Evolutionary conservation across 352 stramenopile species (phyloP), one percentile per base, ranked within the genome.

Genomic region (Phytophthora sojae): DNA sequence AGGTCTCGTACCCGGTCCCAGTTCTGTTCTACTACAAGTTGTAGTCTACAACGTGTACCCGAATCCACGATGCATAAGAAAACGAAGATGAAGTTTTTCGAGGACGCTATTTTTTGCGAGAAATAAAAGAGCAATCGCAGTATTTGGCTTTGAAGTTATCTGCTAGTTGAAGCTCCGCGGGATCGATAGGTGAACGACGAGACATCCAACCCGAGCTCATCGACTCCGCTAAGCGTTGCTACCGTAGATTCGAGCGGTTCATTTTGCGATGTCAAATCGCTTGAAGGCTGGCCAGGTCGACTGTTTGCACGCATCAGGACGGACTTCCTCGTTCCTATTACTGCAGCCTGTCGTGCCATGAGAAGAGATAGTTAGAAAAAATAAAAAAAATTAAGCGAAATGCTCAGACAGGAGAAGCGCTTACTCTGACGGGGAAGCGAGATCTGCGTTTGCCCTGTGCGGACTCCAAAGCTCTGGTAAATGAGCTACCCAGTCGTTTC

Each of bases 201-300:
- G 53, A 93, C 71, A 59, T 90, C 81, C 23, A 93, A 63, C 4
- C 86, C 84, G 11, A 93, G 78, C 17, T 70, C 61, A 21, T 86
- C 60, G 8, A 93, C 69, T 12, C 81, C 75, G 17, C 78, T 81
- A 21, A 90, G 77, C 44, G 51, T 51, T 60, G 64, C 64, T 45
- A 68, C 67, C 17, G 60, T 53, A 44, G 60, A 49, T 32, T 71
- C 65, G n/a, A 68, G 8, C 8, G 35, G 42, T 57, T 71, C 47
- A 53, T 53, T 53, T 53, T 53, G 47, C 19, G 21, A 53, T 15
- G n/a, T 53, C 19, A 19, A 29, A n/a, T 53, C 47, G 19, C 47
- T 29, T 53, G 47, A 11, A 53, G 35, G 23, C 17, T 42, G 51
- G 21, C 26, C 47, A 11, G 39, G 56, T 59, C 49, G 61, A 71